These are phyloP conservation scores for Silene latifolia DNA, from an alignment of 148 eudicot genomes.

Conservation along the genomic window DNA sequence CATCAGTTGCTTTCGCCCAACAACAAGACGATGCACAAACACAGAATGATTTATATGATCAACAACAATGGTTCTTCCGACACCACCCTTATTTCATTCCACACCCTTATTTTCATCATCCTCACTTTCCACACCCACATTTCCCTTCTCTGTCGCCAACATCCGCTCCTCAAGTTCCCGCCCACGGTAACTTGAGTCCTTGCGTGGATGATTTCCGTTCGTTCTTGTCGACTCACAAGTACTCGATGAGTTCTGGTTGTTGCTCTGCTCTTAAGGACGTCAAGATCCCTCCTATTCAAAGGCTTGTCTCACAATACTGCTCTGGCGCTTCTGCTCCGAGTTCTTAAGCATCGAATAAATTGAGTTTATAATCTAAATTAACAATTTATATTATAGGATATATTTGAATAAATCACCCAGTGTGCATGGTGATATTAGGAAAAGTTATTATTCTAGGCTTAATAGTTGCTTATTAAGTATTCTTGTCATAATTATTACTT, in stretches of 20 bases:
- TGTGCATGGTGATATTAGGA: too few relatives aligned
- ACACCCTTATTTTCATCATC: background rate
- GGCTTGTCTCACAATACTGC: background rate
- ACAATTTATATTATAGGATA: too few relatives aligned
- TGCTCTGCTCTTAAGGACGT: slow-evolving; percentile 1
- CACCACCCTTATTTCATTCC: background rate
- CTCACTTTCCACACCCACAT: too few relatives aligned
- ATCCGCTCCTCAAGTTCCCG: too few relatives aligned
- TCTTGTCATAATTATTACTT: too few relatives aligned
- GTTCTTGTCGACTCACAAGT: background rate
- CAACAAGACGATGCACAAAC: background rate
- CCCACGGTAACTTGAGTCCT: background rate
- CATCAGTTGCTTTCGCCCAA: background rate
- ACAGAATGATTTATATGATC: too few relatives aligned
- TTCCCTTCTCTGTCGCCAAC: too few relatives aligned
- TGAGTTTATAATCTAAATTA: background rate
- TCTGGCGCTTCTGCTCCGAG: background rate
- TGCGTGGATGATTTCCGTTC: background rate
- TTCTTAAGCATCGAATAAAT: background rate
- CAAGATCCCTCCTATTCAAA: background rate
- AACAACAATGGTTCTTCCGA: background rate
- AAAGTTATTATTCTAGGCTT: too few relatives aligned
- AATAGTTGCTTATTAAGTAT: too few relatives aligned
- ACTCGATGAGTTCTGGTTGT: background rate
- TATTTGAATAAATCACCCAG: too few relatives aligned